Percentiles rank a stretch among this genome's conserved stretches.
Conservation (phyloP, 495 filamentous ascomycete genomes). For the Penicillium macrosclerotiorum region DNA sequence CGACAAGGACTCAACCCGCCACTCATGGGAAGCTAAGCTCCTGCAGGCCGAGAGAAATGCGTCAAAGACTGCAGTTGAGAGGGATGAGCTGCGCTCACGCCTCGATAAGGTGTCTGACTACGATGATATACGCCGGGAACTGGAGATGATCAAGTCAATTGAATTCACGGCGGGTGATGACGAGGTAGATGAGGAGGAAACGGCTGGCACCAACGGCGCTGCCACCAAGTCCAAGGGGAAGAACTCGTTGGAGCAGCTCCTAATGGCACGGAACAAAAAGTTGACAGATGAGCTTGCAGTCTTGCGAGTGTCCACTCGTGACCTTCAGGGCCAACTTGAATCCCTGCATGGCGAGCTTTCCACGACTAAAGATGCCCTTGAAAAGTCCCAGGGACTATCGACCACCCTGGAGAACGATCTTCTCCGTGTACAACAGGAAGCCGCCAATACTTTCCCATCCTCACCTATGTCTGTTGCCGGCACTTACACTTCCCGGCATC, state of each 20-base stretch:
- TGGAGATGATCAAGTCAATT: conserved; percentile 95
- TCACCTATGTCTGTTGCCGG: conserved; percentile 87
- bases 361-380: conserved; percentile 78
- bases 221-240: conserved; percentile 57
- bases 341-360: conserved; percentile 80
- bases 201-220: conserved; percentile 46
- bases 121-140: conserved; percentile 89
- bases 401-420: conserved; percentile 92
- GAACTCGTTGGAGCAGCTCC: conserved; percentile 84
- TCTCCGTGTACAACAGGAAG: conserved; percentile 78
- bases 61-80: conserved; percentile 62
- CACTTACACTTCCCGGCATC: conserved; percentile 83
- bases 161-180: conserved; percentile 92
- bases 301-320: conserved; percentile 89
- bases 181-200: conserved; percentile 48
- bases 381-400: conserved; percentile 79
- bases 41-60: conserved; percentile 42
- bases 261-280: conserved; percentile 93
- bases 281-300: conserved; percentile 90
- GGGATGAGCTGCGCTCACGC: conserved; percentile 72
- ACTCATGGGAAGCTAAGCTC: conserved; percentile 69
- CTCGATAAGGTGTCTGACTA: conserved; percentile 92
- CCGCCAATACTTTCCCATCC: conserved; percentile 77
- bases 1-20: conserved; percentile 76
- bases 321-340: conserved; percentile 78